phyloP scores from a whole-genome alignment of 805 yeast species.

The Zygosaccharomyces lentus region DNA sequence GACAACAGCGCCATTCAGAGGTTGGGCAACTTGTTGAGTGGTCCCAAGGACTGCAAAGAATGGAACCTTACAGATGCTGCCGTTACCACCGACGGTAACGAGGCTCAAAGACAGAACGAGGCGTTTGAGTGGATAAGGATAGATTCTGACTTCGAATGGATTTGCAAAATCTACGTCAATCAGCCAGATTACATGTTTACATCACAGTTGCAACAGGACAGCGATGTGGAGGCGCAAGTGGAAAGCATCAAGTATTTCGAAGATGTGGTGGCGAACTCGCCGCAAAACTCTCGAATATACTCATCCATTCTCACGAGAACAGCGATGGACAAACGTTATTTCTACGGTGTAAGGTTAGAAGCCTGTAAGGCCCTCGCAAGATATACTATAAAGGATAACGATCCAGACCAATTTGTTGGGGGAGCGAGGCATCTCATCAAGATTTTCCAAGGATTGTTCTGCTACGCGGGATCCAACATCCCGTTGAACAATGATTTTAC shows the following conservation, averaged over 20 bases:
- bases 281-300: conserved; percentile 45
- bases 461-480: conserved; percentile 60
- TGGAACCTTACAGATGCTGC: conserved; percentile 77
- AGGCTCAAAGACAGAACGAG: conserved; percentile 47
- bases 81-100: conserved; percentile 40
- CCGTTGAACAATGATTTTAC: conserved; percentile 82
- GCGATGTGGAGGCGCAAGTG: conserved; percentile 93
- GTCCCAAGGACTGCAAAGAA: conserved; percentile 53
- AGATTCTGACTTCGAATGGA: conserved; percentile 98
- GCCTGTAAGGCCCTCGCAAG: conserved; percentile 77
- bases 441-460: conserved; percentile 64
- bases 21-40: conserved; percentile 71
- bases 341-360: conserved; percentile 80
- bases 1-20: conserved; percentile 27
- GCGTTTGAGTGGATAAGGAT: conserved; percentile 97
- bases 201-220: conserved; percentile 87
- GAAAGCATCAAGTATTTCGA: conserved; percentile 78
- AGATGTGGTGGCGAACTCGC: conserved; percentile 32
- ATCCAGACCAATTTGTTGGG: conserved; percentile 23
- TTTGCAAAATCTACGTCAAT: conserved; percentile 70
- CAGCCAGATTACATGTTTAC: conserved; percentile 95
- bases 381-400: conserved; percentile 45
- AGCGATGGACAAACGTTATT: conserved; percentile 76
- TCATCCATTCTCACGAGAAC: conserved; percentile 79
- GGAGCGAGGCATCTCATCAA: conserved; percentile 71